Conservation (phyloP, 805 yeast genomes). For the Schwanniomyces yamadae region DNA sequence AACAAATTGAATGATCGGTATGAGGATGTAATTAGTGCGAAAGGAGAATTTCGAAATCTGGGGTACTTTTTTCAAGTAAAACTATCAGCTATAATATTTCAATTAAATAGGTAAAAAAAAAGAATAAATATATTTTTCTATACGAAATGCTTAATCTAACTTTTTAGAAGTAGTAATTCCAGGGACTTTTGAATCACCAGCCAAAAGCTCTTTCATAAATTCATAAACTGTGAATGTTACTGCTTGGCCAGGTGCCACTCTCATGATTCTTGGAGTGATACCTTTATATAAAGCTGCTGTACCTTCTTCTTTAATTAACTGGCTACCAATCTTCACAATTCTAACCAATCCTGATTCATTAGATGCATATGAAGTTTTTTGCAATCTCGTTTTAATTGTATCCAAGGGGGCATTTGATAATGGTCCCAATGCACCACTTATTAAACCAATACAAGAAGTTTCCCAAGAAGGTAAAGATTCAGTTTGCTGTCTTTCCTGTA, state of each 20-base stretch:
- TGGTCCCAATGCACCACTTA: conserved; percentile 97
- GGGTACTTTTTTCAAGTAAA: too few relatives aligned
- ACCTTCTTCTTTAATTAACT: conserved; percentile 87
- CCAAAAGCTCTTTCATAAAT: conserved; percentile 67
- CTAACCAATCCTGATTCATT: conserved; percentile 71
- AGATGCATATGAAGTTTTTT: conserved; percentile 75
- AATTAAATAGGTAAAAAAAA: too few relatives aligned
- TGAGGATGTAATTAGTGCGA: too few relatives aligned
- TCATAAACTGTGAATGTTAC: conserved; percentile 97
- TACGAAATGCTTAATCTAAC: conserved; percentile 5
- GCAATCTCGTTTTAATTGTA: conserved; percentile 95
- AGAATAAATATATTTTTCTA: too few relatives aligned
- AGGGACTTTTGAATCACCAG: conserved; percentile 23
- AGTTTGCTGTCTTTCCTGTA: conserved; percentile 59
- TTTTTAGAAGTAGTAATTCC: conserved; percentile 1
- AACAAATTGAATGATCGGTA: too few relatives aligned
- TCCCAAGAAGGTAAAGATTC: conserved; percentile 85
- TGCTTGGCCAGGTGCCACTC: conserved; percentile 99
- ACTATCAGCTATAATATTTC: too few relatives aligned
- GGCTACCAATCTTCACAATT: conserved; percentile 76
- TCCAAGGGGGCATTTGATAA: conserved; percentile 96
- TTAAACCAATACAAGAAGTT: conserved; percentile 85
- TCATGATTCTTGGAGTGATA: conserved; percentile 97
- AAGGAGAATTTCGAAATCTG: too few relatives aligned
- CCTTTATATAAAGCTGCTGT: conserved; percentile 53